Evolutionary conservation across 352 stramenopile genomes (phyloP).

Genomic region (Phytophthora tentaculata): DNA sequence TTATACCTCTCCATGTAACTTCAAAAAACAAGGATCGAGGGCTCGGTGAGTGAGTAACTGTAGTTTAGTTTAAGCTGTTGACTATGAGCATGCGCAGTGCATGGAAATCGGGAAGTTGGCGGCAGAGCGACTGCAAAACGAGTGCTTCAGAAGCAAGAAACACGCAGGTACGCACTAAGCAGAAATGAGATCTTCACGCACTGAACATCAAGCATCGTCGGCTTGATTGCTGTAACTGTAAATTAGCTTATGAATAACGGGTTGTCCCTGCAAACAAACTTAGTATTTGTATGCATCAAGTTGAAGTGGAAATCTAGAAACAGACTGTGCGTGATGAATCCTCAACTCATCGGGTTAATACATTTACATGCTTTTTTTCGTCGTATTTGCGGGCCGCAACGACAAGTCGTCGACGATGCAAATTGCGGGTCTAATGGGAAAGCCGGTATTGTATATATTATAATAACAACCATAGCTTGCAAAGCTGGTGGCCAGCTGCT

Average conservation of each 20-base stretch:
- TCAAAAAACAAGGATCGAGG: conserved; percentile 19
- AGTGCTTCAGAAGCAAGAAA: conserved; percentile 8
- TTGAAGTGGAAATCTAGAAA: conserved; percentile 20
- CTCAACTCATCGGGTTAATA: too few species aligned
- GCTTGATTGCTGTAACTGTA: conserved; percentile 9
- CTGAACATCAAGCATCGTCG: conserved; percentile 10
- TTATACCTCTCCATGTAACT: conserved; percentile 7
- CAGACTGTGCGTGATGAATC: conserved; percentile 2
- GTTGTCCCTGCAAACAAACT: not conserved
- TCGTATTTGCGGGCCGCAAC: too few species aligned
- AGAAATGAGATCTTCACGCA: conserved; percentile 10
- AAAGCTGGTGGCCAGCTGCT: too few species aligned
- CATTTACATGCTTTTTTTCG: too few species aligned
- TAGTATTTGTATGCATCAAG: conserved; percentile 19
- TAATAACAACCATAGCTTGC: too few species aligned
- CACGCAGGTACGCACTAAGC: conserved; percentile 20
- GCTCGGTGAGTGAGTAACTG: too few species aligned
- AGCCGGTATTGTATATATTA: too few species aligned
- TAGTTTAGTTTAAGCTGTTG: too few species aligned
- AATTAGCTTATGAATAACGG: not conserved
- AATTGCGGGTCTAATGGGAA: too few species aligned
- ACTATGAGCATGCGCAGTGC: too few species aligned
- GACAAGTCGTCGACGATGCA: too few species aligned
- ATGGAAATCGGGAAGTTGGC: conserved; percentile 1
- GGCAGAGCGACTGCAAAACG: conserved; percentile 14